Evolutionary conservation across 225 moss, liverwort and hornwort species (phyloP).

Genomic region (Bryoerythrophyllum caledonicum): DNA sequence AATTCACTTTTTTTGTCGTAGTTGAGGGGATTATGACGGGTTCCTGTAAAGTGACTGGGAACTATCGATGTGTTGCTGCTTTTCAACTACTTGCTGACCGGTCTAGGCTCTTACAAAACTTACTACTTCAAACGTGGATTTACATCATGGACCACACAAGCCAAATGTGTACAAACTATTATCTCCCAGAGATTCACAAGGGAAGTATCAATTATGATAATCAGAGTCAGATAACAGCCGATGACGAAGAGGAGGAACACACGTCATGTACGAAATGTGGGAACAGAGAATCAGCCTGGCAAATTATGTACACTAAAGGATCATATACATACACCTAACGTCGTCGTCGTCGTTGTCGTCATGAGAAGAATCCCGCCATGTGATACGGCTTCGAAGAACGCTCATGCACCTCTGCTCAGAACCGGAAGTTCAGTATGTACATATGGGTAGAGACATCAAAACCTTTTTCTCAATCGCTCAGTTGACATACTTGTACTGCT

Average conservation of each 20-base stretch:
- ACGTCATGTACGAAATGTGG: background rate
- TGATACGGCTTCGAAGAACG: constrained; percentile 22
- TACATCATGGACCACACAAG: no score
- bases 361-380: constrained; percentile 15
- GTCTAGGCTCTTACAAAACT: no score
- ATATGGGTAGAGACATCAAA: constrained; percentile 24
- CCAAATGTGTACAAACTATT: background rate
- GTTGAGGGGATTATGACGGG: background rate
- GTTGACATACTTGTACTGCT: constrained; percentile 34
- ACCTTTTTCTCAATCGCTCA: constrained; percentile 22
- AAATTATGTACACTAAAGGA: constrained; percentile 23
- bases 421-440: constrained; percentile 35
- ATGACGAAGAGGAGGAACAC: background rate
- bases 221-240: background rate
- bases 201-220: background rate
- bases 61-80: no score
- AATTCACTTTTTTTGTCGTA: background rate
- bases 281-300: background rate
- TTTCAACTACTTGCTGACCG: no score
- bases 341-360: no score
- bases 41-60: background rate
- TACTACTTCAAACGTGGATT: background rate
- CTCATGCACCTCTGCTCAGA: constrained; percentile 31
- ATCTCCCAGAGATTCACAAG: background rate
- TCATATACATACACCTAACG: constrained; percentile 13